Conservation (phyloP, 108 stramenopile genomes). For the Hondaea fermentalgiana region DNA sequence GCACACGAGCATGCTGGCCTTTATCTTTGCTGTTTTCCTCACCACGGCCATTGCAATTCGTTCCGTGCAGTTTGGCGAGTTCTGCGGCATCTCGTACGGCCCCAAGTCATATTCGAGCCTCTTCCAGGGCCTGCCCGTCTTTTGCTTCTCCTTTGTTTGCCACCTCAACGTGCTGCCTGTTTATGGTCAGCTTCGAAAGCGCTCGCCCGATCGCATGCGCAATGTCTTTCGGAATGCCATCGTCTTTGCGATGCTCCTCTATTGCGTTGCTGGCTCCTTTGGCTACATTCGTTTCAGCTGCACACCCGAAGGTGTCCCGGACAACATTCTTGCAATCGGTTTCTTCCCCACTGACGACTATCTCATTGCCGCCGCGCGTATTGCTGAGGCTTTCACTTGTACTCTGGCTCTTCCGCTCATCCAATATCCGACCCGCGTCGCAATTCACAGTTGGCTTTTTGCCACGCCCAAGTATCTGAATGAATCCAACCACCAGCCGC, state of each 20-base stretch:
- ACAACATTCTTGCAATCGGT: slow-evolving; percentile 2
- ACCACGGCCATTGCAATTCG: neutral
- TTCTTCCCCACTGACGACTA: neutral
- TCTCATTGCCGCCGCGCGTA: neutral
- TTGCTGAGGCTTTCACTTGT: neutral
- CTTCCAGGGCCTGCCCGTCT: neutral
- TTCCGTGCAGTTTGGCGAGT: neutral
- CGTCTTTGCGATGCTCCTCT: slow-evolving; percentile 5
- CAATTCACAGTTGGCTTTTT: neutral
- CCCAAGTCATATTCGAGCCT: neutral
- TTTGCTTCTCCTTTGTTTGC: slow-evolving; percentile 5
- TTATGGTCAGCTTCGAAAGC: neutral
- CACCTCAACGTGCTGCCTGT: slow-evolving; percentile 10
- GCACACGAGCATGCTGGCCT: slow-evolving; percentile 14
- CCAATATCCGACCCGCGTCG: slow-evolving; percentile 1
- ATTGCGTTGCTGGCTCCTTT: neutral
- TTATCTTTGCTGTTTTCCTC: slow-evolving; percentile 9
- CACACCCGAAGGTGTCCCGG: neutral
- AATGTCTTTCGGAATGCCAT: neutral
- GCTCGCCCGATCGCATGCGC: neutral
- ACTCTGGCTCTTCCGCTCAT: slow-evolving; percentile 4
- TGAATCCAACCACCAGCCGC: neutral
- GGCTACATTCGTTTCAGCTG: neutral
- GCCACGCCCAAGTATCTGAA: neutral
- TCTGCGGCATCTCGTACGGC: neutral